Evolutionary conservation across 2,329 filamentous ascomycete genomes (phyloP).

Genomic region (Fusarium sp.): DNA sequence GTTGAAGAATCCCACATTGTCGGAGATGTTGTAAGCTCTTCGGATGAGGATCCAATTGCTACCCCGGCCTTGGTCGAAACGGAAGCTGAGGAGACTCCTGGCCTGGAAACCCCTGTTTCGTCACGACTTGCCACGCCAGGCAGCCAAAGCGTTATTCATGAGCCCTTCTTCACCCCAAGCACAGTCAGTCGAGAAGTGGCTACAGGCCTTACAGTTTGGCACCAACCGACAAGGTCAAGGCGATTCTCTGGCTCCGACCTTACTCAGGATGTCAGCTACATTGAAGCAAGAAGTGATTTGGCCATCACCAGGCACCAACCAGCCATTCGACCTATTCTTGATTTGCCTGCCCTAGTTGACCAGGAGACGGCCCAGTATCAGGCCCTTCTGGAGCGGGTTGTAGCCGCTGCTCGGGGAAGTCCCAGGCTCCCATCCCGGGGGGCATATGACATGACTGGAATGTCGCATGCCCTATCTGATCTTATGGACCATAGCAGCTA

Average conservation of each 20-base stretch:
- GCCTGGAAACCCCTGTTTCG: background rate
- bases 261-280: background rate
- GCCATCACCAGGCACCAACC: background rate
- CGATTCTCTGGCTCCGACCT: background rate
- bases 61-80: background rate
- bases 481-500: background rate
- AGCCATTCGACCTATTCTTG: background rate
- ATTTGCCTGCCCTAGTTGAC: background rate
- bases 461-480: background rate
- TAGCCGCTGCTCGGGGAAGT: background rate
- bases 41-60: background rate
- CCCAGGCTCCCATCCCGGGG: background rate
- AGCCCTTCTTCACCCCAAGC: background rate
- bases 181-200: background rate
- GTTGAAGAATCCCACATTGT: background rate
- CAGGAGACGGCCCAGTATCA: background rate
- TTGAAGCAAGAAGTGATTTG: background rate
- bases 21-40: background rate
- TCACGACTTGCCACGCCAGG: background rate
- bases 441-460: background rate
- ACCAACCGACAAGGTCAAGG: background rate
- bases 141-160: background rate
- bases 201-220: background rate
- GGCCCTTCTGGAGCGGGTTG: background rate
- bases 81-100: background rate